A percentile compares a stretch with the other conserved stretches of the same genome.
These are phyloP conservation scores for Trichoderma virens DNA, from an alignment of 495 filamentous ascomycete species.

Conservation along the genomic window DNA sequence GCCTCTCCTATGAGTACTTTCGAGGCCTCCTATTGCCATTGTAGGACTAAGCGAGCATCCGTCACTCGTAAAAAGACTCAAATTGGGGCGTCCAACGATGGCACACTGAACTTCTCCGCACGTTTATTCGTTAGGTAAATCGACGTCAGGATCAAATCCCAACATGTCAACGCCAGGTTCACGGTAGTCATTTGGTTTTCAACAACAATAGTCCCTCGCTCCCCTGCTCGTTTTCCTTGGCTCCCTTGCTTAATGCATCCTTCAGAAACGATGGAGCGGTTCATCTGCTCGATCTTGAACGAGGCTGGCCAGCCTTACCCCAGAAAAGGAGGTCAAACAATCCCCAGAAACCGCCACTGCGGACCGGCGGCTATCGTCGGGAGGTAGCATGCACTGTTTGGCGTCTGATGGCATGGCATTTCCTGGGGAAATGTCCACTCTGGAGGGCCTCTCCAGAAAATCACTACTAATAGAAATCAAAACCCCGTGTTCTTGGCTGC, in stretches of 20 bases:
- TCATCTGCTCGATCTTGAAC: neutral
- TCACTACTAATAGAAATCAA: conserved; percentile 7
- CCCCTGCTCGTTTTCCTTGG: neutral
- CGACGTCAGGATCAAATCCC: too few species aligned
- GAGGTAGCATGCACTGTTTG: conserved; percentile 1
- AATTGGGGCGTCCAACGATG: too few species aligned
- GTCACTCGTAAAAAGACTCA: too few species aligned
- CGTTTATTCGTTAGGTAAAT: too few species aligned
- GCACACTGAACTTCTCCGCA: too few species aligned
- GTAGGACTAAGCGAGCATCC: too few species aligned
- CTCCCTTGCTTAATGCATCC: neutral
- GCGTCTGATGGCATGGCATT: conserved; percentile 1
- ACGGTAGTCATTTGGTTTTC: neutral
- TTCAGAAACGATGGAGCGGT: neutral
- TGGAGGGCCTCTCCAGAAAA: conserved; percentile 1
- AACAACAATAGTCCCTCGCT: neutral
- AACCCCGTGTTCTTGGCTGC: neutral
- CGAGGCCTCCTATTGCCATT: too few species aligned
- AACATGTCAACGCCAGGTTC: neutral
- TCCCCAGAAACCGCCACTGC: conserved; percentile 2
- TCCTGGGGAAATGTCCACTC: conserved; percentile 8
- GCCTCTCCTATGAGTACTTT: too few species aligned
- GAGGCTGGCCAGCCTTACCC: conserved; percentile 7
- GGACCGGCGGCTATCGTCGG: conserved; percentile 9
- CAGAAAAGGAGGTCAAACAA: neutral